Percentiles rank a stretch among this genome's conserved stretches.
These are phyloP conservation scores for Lithohypha guttulata DNA, from an alignment of 2,329 filamentous ascomycete species.

Conservation along the genomic window DNA sequence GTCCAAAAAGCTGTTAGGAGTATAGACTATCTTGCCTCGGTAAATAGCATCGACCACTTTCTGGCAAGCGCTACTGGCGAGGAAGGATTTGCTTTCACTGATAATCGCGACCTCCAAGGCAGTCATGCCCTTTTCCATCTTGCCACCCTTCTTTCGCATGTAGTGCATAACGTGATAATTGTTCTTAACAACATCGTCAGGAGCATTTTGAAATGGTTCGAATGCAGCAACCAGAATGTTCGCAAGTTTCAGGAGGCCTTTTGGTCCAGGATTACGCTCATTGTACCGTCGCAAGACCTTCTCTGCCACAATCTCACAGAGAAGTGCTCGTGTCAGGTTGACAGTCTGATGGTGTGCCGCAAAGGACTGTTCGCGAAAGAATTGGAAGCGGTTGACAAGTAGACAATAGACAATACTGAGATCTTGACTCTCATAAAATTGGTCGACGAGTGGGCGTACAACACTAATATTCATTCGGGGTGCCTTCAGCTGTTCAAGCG, in stretches of 20 bases:
- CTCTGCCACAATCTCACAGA: slow-evolving; percentile 71
- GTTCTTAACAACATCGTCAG: slow-evolving; percentile 52
- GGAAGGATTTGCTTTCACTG: slow-evolving; percentile 67
- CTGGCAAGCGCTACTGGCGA: slow-evolving; percentile 67
- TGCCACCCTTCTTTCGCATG: slow-evolving; percentile 35
- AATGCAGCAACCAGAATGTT: slow-evolving; percentile 76
- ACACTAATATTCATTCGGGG: slow-evolving; percentile 72
- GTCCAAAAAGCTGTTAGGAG: slow-evolving; percentile 69
- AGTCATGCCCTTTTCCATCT: slow-evolving; percentile 52
- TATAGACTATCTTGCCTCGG: slow-evolving; percentile 68
- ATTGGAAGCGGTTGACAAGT: slow-evolving; percentile 70
- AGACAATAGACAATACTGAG: slow-evolving; percentile 77
- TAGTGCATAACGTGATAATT: slow-evolving; percentile 39
- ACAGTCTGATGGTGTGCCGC: slow-evolving; percentile 71
- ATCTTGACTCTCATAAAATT: slow-evolving; percentile 67
- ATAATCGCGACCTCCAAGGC: slow-evolving; percentile 75
- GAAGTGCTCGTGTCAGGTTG: slow-evolving; percentile 62
- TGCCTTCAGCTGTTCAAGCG: slow-evolving; percentile 65
- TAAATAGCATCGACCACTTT: slow-evolving; percentile 77
- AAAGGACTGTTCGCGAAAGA: slow-evolving; percentile 65
- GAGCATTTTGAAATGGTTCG: slow-evolving; percentile 75
- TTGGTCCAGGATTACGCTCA: slow-evolving; percentile 61
- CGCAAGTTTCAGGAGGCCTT: slow-evolving; percentile 61
- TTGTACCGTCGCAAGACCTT: slow-evolving; percentile 68
- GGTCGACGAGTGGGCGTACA: slow-evolving; percentile 71